Evolutionary conservation across 2,329 filamentous ascomycete genomes (phyloP).

Genomic region (Xylaria sp.): DNA sequence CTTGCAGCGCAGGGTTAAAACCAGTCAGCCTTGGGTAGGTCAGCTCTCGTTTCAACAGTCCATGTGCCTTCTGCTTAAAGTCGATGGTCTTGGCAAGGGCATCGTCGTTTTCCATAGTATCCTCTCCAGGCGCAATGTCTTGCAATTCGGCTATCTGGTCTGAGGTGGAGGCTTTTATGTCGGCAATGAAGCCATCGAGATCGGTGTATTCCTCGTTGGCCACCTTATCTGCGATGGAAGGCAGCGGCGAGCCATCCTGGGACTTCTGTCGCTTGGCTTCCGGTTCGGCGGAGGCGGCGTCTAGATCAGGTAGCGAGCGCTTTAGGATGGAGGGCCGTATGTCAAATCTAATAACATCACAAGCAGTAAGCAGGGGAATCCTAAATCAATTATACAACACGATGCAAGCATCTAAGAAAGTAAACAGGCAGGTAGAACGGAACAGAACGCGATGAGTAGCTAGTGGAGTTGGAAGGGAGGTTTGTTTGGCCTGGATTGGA

Average conservation of each 20-base stretch:
- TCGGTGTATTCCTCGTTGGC: conserved; percentile 55
- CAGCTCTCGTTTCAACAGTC: conserved; percentile 64
- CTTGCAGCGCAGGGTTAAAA: conserved; percentile 40
- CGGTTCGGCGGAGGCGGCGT: conserved; percentile 52
- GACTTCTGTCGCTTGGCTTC: conserved; percentile 64
- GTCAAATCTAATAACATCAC: conserved; percentile 51
- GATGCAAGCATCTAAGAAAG: conserved; percentile 8
- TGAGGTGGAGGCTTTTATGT: conserved; percentile 54
- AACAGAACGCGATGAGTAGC: not conserved
- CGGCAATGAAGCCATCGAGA: conserved; percentile 66
- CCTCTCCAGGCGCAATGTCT: conserved; percentile 24
- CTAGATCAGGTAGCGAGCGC: conserved; percentile 50
- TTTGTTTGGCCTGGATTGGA: conserved; percentile 2
- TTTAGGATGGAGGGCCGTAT: conserved; percentile 57
- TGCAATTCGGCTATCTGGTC: conserved; percentile 52
- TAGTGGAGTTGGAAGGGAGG: not conserved
- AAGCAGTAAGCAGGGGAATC: conserved; percentile 18
- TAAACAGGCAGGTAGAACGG: conserved; percentile 2
- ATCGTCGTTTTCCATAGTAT: conserved; percentile 36
- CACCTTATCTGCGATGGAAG: conserved; percentile 58
- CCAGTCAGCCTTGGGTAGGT: conserved; percentile 49
- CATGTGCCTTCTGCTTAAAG: conserved; percentile 66
- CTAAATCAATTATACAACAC: conserved; percentile 31
- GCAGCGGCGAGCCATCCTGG: conserved; percentile 43
- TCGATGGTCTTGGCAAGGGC: conserved; percentile 50